Percentiles rank a stretch among this genome's conserved stretches.
Conservation (phyloP, 345 rosid genomes). For the Atalantia buxifolia region DNA sequence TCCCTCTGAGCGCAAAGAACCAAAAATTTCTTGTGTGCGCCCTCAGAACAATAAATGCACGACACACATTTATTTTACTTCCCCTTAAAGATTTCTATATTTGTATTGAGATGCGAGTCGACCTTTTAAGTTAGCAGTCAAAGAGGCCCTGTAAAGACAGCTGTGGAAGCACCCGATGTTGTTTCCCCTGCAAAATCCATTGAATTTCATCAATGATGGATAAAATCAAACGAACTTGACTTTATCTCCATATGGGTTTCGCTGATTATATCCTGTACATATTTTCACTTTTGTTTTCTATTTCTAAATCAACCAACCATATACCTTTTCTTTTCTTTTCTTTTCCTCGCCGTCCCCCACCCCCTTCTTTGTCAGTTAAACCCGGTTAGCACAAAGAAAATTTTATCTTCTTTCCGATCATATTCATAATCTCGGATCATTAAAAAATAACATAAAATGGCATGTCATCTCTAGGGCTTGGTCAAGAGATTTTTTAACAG, state of each 20-base stretch:
- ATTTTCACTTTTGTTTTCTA: no score
- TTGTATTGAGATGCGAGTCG: neutral
- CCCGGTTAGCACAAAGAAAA: no score
- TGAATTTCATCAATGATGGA: neutral
- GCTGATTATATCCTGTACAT: neutral
- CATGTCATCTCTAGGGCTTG: no score
- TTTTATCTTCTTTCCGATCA: neutral
- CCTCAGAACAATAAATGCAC: neutral
- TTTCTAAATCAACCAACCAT: neutral
- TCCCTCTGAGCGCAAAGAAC: neutral
- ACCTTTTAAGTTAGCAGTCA: neutral
- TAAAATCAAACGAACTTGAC: neutral
- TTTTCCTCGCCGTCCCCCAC: rapidly evolving
- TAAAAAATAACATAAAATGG: no score
- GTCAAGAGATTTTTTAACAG: no score
- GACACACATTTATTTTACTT: neutral
- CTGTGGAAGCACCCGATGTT: neutral
- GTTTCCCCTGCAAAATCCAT: neutral
- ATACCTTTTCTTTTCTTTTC: no score
- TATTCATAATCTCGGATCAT: no score
- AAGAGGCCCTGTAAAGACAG: neutral
- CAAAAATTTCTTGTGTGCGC: neutral
- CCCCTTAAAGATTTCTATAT: neutral
- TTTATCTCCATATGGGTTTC: neutral
- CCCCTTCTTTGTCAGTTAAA: no score